These are phyloP conservation scores for Jackrogersella multiformis DNA, from an alignment of 495 filamentous ascomycete genomes.

Conservation along the genomic window DNA sequence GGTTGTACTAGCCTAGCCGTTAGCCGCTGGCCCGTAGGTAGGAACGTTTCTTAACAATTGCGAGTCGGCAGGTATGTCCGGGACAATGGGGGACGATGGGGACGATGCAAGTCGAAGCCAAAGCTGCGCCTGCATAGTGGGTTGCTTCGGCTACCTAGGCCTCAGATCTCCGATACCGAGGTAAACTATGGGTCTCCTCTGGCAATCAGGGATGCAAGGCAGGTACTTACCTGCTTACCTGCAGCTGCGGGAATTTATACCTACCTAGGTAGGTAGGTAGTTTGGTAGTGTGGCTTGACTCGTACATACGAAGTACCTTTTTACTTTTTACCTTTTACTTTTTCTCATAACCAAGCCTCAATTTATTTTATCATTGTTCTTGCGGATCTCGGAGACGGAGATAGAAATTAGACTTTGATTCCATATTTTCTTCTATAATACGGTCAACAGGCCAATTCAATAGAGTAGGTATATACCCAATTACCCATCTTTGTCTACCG, in stretches of 20 bases:
- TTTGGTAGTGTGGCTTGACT: constrained; percentile 7
- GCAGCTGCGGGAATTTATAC: constrained; percentile 26
- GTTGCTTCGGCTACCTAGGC: constrained; percentile 27
- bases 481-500: background rate
- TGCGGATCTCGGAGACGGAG: too few relatives aligned
- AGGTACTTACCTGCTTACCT: background rate
- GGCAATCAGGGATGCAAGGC: background rate
- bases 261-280: too few relatives aligned
- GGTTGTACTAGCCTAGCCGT: too few relatives aligned
- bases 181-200: constrained; percentile 34
- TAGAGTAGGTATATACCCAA: too few relatives aligned
- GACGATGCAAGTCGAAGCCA: background rate
- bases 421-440: too few relatives aligned
- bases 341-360: too few relatives aligned
- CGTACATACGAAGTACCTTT: background rate
- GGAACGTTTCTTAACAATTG: constrained; percentile 5
- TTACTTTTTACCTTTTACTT: too few relatives aligned
- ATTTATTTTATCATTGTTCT: too few relatives aligned
- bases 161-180: constrained; percentile 44
- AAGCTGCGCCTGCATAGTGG: constrained; percentile 9
- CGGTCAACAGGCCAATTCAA: too few relatives aligned
- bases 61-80: constrained; percentile 23
- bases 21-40: constrained; percentile 29
- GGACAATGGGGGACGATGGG: too few relatives aligned
- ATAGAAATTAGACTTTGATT: too few relatives aligned